Percentiles rank a stretch among this genome's conserved stretches.
phyloP scores from a whole-genome alignment of 257 asterid genomes.

The Lavandula angustifolia region DNA sequence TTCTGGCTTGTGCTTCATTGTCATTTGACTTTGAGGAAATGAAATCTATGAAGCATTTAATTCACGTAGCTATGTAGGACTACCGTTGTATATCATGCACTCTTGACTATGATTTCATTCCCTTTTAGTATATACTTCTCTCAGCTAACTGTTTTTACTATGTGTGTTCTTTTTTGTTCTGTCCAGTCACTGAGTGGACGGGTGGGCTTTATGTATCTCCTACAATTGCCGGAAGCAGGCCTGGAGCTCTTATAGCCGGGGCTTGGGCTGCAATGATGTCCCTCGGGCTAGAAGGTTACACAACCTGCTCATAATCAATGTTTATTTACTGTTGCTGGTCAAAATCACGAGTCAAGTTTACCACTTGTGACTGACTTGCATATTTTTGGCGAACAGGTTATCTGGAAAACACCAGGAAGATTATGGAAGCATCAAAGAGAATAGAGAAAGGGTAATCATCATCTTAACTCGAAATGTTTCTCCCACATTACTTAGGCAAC shows the following conservation, averaged over 20 bases:
- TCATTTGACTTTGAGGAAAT: conserved; percentile 20
- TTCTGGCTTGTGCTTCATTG: not conserved
- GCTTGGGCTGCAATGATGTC: conserved; percentile 99
- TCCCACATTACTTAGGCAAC: conserved; percentile 19
- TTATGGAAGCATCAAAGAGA: conserved; percentile 94
- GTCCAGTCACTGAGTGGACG: conserved; percentile 93
- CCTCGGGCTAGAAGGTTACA: conserved; percentile 84
- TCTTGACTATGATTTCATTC: conserved; percentile 8
- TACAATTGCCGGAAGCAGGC: conserved; percentile 96
- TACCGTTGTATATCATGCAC: not conserved
- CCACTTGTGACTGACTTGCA: conserved; percentile 28
- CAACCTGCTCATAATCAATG: conserved; percentile 5
- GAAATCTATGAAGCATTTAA: conserved; percentile 2
- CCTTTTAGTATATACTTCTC: not conserved
- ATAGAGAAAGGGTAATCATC: conserved; percentile 75
- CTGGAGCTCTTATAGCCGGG: conserved; percentile 94
- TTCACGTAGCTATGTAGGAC: not conserved
- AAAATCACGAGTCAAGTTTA: conserved; percentile 16
- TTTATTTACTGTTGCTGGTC: conserved; percentile 19
- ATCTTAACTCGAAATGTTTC: conserved; percentile 13
- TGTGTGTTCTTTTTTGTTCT: conserved; percentile 3
- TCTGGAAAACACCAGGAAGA: conserved; percentile 77
- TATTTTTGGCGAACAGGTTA: conserved; percentile 55
- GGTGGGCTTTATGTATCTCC: conserved; percentile 98
- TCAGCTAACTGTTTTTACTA: conserved; percentile 10